These are phyloP conservation scores for Cyclotella cryptica DNA, from an alignment of 108 stramenopile genomes.

Conservation along the genomic window DNA sequence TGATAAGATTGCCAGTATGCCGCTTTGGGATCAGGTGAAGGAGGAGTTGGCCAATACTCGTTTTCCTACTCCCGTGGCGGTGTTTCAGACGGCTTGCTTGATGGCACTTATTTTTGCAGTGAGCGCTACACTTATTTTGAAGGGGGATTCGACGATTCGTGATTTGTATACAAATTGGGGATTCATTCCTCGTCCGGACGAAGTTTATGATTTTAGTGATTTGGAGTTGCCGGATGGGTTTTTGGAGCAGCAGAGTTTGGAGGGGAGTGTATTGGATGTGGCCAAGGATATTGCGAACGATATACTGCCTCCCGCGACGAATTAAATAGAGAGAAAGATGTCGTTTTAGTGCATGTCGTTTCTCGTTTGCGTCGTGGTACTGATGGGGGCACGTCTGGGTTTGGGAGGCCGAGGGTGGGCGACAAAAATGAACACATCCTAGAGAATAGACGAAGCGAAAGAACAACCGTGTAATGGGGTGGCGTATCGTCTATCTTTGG, in stretches of 20 bases:
- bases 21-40: slow-evolving; percentile 59
- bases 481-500: too few species aligned
- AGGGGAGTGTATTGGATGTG: slow-evolving; percentile 23
- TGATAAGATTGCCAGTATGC: slow-evolving; percentile 68
- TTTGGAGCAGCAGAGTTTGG: slow-evolving; percentile 44
- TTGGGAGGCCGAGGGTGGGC: too few species aligned
- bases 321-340: background rate
- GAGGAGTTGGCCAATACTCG: slow-evolving; percentile 59
- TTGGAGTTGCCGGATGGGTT: slow-evolving; percentile 56
- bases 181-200: slow-evolving; percentile 72
- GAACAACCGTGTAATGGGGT: too few species aligned
- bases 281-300: slow-evolving; percentile 41
- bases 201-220: slow-evolving; percentile 59
- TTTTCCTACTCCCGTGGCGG: slow-evolving; percentile 62
- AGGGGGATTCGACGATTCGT: slow-evolving; percentile 67
- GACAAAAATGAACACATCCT: too few species aligned
- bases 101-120: slow-evolving; percentile 64
- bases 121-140: slow-evolving; percentile 66
- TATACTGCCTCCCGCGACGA: slow-evolving; percentile 32
- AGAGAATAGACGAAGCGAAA: too few species aligned
- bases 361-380: too few species aligned
- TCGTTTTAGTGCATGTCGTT: too few species aligned
- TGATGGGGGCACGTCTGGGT: too few species aligned
- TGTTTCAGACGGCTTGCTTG: slow-evolving; percentile 63
- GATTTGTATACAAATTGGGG: slow-evolving; percentile 58